These are phyloP conservation scores for Botrytis fabae DNA, from an alignment of 2,329 filamentous ascomycete genomes.

Conservation along the genomic window DNA sequence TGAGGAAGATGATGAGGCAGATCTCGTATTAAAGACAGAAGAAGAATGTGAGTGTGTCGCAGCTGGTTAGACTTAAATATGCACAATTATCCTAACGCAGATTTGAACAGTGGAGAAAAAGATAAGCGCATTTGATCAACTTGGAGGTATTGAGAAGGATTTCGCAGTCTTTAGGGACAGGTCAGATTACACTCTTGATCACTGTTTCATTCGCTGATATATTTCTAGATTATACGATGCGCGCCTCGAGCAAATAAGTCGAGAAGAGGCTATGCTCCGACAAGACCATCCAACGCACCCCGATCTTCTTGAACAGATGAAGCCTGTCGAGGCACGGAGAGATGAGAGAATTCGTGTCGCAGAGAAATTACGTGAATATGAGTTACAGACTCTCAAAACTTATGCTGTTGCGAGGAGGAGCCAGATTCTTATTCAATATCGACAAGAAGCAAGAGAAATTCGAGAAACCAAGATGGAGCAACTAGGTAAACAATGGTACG, in stretches of 20 bases:
- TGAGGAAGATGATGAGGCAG: constrained; percentile 56
- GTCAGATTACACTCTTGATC: constrained; percentile 47
- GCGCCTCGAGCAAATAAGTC: constrained; percentile 76
- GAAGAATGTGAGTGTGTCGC: constrained; percentile 58
- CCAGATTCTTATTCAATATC: constrained; percentile 87
- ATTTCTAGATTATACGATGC: constrained; percentile 77
- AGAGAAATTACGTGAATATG: constrained; percentile 70
- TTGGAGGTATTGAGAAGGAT: constrained; percentile 80
- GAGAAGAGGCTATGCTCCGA: constrained; percentile 62
- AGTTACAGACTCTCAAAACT: constrained; percentile 69
- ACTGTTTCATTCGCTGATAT: constrained; percentile 30
- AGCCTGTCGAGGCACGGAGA: constrained; percentile 78
- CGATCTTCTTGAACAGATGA: constrained; percentile 86
- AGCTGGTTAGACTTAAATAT: background rate
- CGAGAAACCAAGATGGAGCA: constrained; percentile 77
- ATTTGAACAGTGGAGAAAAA: constrained; percentile 68
- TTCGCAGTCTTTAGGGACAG: constrained; percentile 83
- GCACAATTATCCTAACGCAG: constrained; percentile 9
- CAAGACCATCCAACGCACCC: constrained; percentile 73
- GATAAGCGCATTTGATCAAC: constrained; percentile 74
- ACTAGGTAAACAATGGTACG: constrained; percentile 87
- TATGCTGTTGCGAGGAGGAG: constrained; percentile 79
- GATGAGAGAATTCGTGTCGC: constrained; percentile 78
- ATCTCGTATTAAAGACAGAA: constrained; percentile 59
- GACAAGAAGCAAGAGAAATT: constrained; percentile 80